These are phyloP conservation scores for Gaultheria prostrata DNA, from an alignment of 148 eudicot species.

Conservation along the genomic window DNA sequence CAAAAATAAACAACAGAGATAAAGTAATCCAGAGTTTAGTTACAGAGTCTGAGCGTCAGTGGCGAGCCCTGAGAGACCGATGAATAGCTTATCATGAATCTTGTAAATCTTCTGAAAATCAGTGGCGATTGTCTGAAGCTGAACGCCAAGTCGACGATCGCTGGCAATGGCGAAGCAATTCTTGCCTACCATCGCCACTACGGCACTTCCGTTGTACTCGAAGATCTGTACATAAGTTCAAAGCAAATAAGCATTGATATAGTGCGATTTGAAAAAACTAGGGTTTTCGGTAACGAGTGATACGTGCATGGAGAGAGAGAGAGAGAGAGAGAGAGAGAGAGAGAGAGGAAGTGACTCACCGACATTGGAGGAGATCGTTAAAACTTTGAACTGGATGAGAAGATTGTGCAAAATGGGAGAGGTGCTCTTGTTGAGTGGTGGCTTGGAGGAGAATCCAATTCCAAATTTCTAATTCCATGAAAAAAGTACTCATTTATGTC, in stretches of 20 bases:
- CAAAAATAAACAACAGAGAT: no score
- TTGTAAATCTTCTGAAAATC: conserved; percentile 80
- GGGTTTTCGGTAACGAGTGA: background rate
- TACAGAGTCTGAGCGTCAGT: conserved; percentile 86
- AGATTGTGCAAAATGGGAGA: background rate
- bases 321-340: no score
- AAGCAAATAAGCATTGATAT: background rate
- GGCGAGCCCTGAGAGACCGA: conserved; percentile 87
- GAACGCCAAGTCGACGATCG: conserved; percentile 90
- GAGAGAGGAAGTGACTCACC: conserved; percentile 13
- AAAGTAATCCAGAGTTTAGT: conserved; percentile 8
- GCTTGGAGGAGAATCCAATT: conserved; percentile 12
- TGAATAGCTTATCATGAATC: conserved; percentile 70
- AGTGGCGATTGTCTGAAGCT: conserved; percentile 87
- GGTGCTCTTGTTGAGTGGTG: background rate
- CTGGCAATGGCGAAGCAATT: conserved; percentile 91
- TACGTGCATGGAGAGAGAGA: background rate
- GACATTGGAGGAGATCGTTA: conserved; percentile 8
- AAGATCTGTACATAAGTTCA: conserved; percentile 56
- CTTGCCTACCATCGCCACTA: conserved; percentile 97
- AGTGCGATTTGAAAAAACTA: background rate
- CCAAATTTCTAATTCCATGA: background rate
- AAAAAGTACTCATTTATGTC: no score
- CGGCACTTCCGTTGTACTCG: conserved; percentile 96
- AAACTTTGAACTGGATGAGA: background rate